phyloP scores from a whole-genome alignment of 2,329 filamentous ascomycete genomes.

The Trichoderma semiorbis region DNA sequence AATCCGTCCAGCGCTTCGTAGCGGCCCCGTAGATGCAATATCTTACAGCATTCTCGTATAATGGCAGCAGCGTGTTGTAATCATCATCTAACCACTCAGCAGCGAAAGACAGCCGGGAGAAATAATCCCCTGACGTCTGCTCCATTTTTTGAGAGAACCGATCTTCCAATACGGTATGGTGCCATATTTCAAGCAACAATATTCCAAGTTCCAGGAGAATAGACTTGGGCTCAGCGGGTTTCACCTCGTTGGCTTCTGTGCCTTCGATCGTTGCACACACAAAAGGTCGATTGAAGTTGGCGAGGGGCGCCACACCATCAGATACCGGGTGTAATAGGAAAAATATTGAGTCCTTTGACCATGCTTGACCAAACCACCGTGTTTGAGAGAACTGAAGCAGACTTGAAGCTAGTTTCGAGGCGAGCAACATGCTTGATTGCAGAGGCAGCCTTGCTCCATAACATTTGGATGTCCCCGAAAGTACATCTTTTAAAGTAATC shows the following conservation, averaged over 20 bases:
- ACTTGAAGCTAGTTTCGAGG: conserved; percentile 4
- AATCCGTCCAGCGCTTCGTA: background rate
- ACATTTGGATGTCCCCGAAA: background rate
- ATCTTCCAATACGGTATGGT: background rate
- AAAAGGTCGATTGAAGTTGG: background rate
- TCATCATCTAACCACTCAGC: conserved; percentile 4
- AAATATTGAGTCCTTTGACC: conserved; percentile 6
- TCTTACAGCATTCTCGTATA: background rate
- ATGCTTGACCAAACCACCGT: background rate
- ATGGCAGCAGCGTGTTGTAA: background rate
- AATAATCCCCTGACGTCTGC: background rate
- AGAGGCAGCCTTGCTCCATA: background rate
- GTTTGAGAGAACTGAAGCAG: conserved; percentile 12
- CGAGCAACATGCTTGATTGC: conserved; percentile 4
- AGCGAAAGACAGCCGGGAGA: background rate
- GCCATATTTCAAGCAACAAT: conserved; percentile 7
- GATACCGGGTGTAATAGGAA: background rate
- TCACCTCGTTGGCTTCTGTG: background rate
- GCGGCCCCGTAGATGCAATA: conserved; percentile 4
- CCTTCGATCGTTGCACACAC: conserved; percentile 7
- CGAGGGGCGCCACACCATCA: background rate
- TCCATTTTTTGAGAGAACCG: background rate
- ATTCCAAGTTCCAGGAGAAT: conserved; percentile 11
- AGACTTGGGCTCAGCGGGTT: background rate
- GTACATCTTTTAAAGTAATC: background rate